phyloP scores from a whole-genome alignment of 2,329 filamentous ascomycete genomes.

The Microsporum canis region DNA sequence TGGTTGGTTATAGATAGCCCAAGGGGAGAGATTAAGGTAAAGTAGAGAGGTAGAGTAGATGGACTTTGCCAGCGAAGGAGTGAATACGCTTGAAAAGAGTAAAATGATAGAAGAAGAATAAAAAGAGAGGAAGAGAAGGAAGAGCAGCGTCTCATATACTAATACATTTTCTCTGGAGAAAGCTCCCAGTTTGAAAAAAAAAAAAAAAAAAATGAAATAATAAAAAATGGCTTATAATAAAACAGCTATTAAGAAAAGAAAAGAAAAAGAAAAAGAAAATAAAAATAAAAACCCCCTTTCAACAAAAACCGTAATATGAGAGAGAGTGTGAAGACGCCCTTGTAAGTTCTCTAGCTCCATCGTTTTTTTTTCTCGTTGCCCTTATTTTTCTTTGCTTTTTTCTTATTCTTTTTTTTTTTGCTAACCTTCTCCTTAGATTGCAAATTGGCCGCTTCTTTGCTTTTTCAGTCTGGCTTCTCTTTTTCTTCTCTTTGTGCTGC shows the following conservation, averaged over 20 bases:
- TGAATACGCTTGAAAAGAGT: background rate
- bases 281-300: constrained; percentile 3
- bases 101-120: background rate
- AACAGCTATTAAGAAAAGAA: background rate
- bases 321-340: background rate
- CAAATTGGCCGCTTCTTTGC: background rate
- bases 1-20: background rate
- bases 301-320: background rate
- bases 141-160: constrained; percentile 1
- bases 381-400: constrained; percentile 1
- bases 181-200: background rate
- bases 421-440: background rate
- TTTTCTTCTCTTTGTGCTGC: constrained; percentile 9
- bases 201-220: background rate
- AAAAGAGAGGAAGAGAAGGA: background rate
- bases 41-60: background rate
- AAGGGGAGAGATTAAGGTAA: background rate
- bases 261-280: background rate
- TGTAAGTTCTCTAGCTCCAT: background rate
- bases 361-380: constrained; percentile 1
- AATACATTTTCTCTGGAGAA: background rate
- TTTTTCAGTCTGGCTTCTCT: constrained; percentile 7
- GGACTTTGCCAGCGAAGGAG: background rate
- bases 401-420: background rate
- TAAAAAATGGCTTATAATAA: background rate